Base-by-base conservation (phyloP, 805 yeast genomes). In the Saturnispora diversa region DNA sequence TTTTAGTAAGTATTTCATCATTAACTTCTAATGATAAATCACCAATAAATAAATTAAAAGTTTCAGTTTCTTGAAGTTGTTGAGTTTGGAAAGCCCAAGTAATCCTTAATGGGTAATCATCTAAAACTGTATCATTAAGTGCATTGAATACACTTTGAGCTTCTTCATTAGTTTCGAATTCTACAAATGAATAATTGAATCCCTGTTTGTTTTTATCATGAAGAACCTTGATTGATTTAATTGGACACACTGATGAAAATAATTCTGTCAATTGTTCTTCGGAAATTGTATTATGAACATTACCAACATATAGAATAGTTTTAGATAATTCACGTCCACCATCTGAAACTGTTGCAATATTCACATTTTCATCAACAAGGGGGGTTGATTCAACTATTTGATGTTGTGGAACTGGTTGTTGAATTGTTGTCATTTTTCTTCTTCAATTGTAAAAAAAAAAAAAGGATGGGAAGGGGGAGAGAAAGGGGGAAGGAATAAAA, bases 31-130 rank as follows among this genome's bases (percentile, higher is more conserved):
- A 69, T 29, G 85, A 76, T 50, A 86, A 69, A 57, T 87, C 95
- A 44, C 96, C 95, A 24, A 87, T 85, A 59, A 86, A 87, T 37
- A 87, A 65, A 55, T 83, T 84, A 61, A 67, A 82, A 28, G 74
- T 65, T 30, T 72, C 74, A 39, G 65, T 67, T 23, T 69, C 65
- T 46, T 72, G 68, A 36, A 77, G 72, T 49, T 81, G 81, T 51
- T 82, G 83, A 31, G 86, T 79, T 63, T 83, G 92, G 63, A 69
- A 85, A 7, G 95, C 96, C 80, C 85, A 83, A 48, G 84, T 82
- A 54, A 85, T 72, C 45, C 70, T 74, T 43, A 86, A 68, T 34
- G 72, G 76, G 27, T 68, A 63, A 39, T 70, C 69, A 46, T 75
- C 74, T 43, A 82, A 55, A 23, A 68, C 59, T 1, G 53, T 47